Conservation (phyloP, 176 grass and related monocot species). For the Carex pumila region DNA sequence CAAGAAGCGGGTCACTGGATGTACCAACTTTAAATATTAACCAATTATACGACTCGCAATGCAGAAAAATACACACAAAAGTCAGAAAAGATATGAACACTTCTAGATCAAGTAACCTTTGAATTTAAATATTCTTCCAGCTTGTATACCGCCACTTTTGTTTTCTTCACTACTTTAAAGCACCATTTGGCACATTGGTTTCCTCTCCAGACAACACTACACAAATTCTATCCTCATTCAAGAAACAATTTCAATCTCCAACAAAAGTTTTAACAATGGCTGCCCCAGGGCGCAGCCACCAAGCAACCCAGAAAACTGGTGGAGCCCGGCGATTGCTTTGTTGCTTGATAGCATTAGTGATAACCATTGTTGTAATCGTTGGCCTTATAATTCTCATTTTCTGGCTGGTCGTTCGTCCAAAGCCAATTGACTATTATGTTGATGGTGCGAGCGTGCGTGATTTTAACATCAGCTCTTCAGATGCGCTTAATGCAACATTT, state of each 20-base stretch:
- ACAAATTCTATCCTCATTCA: neutral
- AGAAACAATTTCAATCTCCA: neutral
- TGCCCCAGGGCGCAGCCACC: neutral
- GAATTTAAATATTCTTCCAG: constrained; percentile 21
- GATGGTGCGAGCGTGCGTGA: constrained; percentile 30
- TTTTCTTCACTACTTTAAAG: constrained; percentile 12
- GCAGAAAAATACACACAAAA: neutral
- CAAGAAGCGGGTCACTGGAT: neutral
- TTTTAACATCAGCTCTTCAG: constrained; percentile 45
- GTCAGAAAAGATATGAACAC: neutral
- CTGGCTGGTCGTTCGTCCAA: constrained; percentile 65
- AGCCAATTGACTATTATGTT: constrained; percentile 58
- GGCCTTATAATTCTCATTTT: constrained; percentile 52
- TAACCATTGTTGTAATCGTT: constrained; percentile 34
- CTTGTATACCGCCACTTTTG: constrained; percentile 1
- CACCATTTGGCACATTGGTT: neutral
- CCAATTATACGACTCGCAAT: neutral
- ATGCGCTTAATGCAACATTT: constrained; percentile 52
- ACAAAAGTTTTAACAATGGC: neutral
- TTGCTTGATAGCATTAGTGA: constrained; percentile 29
- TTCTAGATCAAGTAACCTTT: neutral
- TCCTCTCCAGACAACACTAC: constrained; percentile 23
- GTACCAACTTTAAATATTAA: neutral
- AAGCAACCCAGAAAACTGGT: neutral
- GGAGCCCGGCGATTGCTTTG: constrained; percentile 15